phyloP scores from a whole-genome alignment of 768 basidiomycete genomes.

The Tulasnella sp. region DNA sequence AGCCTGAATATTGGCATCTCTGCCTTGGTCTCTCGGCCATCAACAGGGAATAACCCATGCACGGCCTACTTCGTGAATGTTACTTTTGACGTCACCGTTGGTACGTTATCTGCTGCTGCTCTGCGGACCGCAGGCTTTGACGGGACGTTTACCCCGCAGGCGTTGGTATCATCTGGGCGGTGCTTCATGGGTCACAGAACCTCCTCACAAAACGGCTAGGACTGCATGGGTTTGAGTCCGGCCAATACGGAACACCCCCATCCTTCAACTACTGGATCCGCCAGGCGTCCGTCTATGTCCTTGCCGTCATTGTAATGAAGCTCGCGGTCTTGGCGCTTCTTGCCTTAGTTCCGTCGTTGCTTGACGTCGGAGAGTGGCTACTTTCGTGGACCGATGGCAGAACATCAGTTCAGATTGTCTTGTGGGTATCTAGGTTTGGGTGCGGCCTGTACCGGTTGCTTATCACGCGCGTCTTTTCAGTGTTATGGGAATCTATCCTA shows the following conservation, averaged over 20 bases:
- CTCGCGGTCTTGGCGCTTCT: conserved; percentile 75
- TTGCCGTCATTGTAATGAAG: conserved; percentile 81
- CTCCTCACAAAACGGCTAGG: conserved; percentile 55
- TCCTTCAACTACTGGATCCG: conserved; percentile 61
- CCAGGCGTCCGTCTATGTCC: conserved; percentile 75
- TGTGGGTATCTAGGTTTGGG: conserved; percentile 44
- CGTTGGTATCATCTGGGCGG: conserved; percentile 70
- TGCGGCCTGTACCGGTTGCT: not conserved
- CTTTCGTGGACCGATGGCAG: conserved; percentile 67
- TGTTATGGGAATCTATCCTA: conserved; percentile 83
- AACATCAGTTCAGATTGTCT: conserved; percentile 64
- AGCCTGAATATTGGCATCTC: conserved; percentile 72
- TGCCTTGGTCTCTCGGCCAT: conserved; percentile 49
- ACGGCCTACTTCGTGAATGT: conserved; percentile 90
- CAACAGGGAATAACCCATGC: conserved; percentile 69
- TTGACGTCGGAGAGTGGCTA: conserved; percentile 76
- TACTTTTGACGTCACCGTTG: conserved; percentile 83
- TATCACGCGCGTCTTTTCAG: conserved; percentile 32
- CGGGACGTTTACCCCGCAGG: conserved; percentile 41
- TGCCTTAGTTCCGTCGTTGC: conserved; percentile 59
- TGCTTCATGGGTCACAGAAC: conserved; percentile 56
- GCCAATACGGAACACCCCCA: conserved; percentile 83
- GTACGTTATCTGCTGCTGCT: conserved; percentile 37
- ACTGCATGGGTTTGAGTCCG: conserved; percentile 73
- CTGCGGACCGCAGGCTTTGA: not conserved